These are phyloP conservation scores for Akanthomyces lecanii DNA, from an alignment of 2,329 filamentous ascomycete genomes.

Conservation along the genomic window DNA sequence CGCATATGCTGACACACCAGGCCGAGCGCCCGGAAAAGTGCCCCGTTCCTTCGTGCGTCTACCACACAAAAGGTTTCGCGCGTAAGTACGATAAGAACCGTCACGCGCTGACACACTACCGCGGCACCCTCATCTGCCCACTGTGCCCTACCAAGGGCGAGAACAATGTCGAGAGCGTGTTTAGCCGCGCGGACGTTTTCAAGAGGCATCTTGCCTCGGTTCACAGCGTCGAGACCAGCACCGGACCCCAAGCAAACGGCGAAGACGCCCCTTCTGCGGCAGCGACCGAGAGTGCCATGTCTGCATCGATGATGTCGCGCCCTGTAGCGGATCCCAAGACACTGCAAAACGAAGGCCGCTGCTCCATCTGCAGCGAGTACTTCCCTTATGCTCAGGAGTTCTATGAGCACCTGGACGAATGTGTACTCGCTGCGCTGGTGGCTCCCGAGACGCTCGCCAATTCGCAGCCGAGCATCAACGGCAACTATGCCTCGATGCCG, in stretches of 20 bases:
- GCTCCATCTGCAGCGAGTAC: conserved; percentile 77
- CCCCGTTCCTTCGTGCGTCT: conserved; percentile 12
- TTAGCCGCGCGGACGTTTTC: conserved; percentile 95
- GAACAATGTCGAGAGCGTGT: conserved; percentile 67
- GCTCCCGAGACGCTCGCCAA: conserved; percentile 27
- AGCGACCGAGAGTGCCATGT: not conserved
- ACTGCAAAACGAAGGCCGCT: conserved; percentile 46
- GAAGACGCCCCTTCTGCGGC: not conserved
- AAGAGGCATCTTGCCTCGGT: conserved; percentile 92
- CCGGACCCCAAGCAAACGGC: conserved; percentile 3
- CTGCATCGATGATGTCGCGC: conserved; percentile 1
- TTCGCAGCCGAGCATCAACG: not conserved
- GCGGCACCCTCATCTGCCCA: conserved; percentile 95
- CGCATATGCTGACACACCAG: conserved; percentile 95
- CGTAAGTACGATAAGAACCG: conserved; percentile 90
- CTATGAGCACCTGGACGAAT: conserved; percentile 86
- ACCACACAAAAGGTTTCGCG: conserved; percentile 17
- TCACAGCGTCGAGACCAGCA: conserved; percentile 69
- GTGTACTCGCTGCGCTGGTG: conserved; percentile 56
- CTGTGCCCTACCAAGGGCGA: conserved; percentile 90
- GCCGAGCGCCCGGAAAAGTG: conserved; percentile 73
- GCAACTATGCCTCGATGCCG: conserved; percentile 4
- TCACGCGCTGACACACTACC: conserved; percentile 94
- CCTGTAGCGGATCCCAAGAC: conserved; percentile 14
- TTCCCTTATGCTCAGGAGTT: conserved; percentile 91